Conservation (phyloP, 768 basidiomycete species). For the Butyriboletus loyo region DNA sequence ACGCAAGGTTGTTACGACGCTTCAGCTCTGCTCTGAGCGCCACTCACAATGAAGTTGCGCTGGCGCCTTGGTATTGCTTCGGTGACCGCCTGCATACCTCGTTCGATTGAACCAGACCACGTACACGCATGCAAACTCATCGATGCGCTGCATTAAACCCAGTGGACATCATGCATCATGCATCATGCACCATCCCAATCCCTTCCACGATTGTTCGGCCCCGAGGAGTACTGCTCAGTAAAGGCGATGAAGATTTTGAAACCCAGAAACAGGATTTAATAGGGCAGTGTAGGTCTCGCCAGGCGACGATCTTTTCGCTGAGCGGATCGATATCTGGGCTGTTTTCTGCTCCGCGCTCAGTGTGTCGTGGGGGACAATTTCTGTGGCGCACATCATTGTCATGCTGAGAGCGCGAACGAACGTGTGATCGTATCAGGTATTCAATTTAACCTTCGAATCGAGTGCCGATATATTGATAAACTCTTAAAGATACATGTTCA, state of each 20-base stretch:
- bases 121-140: not conserved
- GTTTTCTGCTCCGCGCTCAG: not conserved
- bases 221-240: constrained; percentile 5
- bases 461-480: not conserved
- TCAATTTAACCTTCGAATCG: not conserved
- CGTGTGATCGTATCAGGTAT: not conserved
- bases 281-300: not conserved
- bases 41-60: too few relatives aligned
- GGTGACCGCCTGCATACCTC: not conserved
- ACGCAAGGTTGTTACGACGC: not conserved
- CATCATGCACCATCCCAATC: not conserved
- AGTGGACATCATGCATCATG: not conserved
- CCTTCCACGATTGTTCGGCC: not conserved
- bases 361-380: not conserved
- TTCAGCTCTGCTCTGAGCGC: not conserved
- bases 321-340: constrained; percentile 15
- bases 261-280: constrained; percentile 6
- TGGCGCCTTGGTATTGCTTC: not conserved
- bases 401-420: not conserved
- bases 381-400: not conserved
- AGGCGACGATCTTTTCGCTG: constrained; percentile 4
- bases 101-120: not conserved
- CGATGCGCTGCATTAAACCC: not conserved
- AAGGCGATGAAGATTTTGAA: not conserved
- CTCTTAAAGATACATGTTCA: not conserved